Percentiles rank a stretch among this genome's conserved stretches.
These are phyloP conservation scores for Akanthomyces muscarius DNA, from an alignment of 2,329 filamentous ascomycete species.

Conservation along the genomic window DNA sequence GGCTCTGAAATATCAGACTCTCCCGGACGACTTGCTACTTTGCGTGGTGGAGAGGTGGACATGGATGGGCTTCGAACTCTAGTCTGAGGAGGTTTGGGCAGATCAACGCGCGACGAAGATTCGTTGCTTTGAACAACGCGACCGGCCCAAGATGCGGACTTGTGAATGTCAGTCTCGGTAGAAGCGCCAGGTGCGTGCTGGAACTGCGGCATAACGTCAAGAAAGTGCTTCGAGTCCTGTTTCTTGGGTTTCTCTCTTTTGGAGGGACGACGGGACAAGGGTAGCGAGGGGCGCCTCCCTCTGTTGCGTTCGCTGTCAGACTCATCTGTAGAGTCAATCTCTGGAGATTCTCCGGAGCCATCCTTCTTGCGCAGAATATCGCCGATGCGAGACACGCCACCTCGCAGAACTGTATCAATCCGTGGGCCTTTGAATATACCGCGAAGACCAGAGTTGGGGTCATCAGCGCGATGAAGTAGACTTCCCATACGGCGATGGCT, in stretches of 20 bases:
- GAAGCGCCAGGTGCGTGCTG: conserved; percentile 32
- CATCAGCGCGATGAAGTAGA: conserved; percentile 37
- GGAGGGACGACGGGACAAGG: conserved; percentile 33
- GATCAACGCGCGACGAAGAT: conserved; percentile 43
- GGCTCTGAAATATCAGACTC: conserved; percentile 37
- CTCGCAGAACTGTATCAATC: conserved; percentile 67
- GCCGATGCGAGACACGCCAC: conserved; percentile 52
- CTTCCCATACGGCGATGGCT: conserved; percentile 47
- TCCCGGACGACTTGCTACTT: conserved; percentile 19
- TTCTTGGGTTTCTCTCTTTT: conserved; percentile 29
- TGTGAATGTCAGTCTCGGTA: conserved; percentile 19
- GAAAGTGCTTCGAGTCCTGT: conserved; percentile 41
- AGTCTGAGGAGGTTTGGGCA: conserved; percentile 47
- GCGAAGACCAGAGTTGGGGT: conserved; percentile 37
- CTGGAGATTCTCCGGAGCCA: conserved; percentile 30
- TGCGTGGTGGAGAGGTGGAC: conserved; percentile 31
- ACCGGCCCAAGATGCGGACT: conserved; percentile 18
- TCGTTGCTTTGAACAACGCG: conserved; percentile 30
- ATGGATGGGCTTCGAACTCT: conserved; percentile 43
- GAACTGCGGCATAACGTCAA: conserved; percentile 52
- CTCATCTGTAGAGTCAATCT: conserved; percentile 44
- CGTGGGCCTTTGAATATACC: conserved; percentile 75
- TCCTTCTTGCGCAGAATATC: conserved; percentile 57
- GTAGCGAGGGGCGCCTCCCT: conserved; percentile 34
- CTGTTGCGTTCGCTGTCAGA: conserved; percentile 43